phyloP scores from a whole-genome alignment of 148 eudicot species.

The Nepenthes gracilis region DNA sequence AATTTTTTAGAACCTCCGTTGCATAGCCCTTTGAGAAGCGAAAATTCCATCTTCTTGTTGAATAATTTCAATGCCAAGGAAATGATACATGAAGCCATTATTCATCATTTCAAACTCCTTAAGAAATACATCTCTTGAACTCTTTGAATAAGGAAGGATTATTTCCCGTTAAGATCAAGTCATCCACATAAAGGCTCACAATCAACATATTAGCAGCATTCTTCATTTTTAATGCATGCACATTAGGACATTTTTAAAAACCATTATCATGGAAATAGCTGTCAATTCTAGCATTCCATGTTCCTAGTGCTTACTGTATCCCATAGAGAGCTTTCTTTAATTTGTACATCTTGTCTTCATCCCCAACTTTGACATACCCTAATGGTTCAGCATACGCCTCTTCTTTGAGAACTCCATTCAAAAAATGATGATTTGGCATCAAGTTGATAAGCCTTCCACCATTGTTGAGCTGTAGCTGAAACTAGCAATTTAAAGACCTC shows the following conservation, averaged over 20 bases:
- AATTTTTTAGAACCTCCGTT: too few species aligned
- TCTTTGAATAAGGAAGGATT: too few species aligned
- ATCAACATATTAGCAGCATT: not conserved
- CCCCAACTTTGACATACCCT: not conserved
- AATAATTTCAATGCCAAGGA: too few species aligned
- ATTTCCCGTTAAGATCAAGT: too few species aligned
- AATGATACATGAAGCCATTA: too few species aligned
- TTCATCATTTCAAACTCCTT: too few species aligned
- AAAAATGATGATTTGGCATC: conserved; percentile 3
- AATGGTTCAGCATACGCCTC: conserved; percentile 2
- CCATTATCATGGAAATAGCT: not conserved
- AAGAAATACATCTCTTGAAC: too few species aligned
- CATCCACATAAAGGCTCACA: not conserved
- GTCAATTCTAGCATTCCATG: conserved; percentile 1
- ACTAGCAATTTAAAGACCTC: not conserved
- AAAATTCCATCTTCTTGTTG: too few species aligned
- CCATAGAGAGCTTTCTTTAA: conserved; percentile 9
- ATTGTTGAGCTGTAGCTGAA: not conserved
- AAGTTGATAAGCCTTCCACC: not conserved
- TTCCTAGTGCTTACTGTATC: conserved; percentile 4
- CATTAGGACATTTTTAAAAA: not conserved
- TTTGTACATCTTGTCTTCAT: not conserved
- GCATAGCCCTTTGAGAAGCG: too few species aligned
- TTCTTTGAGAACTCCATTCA: conserved; percentile 1
- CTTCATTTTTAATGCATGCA: not conserved